Conservation (phyloP, 352 stramenopile species). For the Phytophthora cryptogea region DNA sequence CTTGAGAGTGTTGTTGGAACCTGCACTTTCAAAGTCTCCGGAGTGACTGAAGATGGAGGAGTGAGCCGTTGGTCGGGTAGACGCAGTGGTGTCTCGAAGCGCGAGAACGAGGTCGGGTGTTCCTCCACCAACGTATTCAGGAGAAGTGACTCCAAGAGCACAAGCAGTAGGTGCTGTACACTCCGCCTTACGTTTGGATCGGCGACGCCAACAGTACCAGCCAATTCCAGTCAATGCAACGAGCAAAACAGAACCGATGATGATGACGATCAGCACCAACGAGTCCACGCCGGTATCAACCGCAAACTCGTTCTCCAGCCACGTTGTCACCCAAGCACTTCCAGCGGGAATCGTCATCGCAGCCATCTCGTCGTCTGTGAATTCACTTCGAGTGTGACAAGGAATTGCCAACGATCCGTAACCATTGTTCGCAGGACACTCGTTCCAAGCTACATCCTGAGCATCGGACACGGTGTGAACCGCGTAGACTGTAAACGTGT, state of each 20-base stretch:
- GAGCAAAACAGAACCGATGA: constrained; percentile 7
- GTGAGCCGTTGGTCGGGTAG: constrained; percentile 9
- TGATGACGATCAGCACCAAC: constrained; percentile 16
- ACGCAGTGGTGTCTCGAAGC: neutral
- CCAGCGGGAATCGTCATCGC: constrained; percentile 10
- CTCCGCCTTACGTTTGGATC: neutral
- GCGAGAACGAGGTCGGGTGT: neutral
- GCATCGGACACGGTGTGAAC: constrained; percentile 21
- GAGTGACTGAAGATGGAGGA: constrained; percentile 10
- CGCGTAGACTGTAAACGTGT: constrained; percentile 23
- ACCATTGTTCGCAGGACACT: constrained; percentile 20
- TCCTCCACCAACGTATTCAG: constrained; percentile 2
- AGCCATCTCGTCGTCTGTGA: constrained; percentile 8
- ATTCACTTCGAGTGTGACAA: constrained; percentile 14
- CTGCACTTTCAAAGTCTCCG: constrained; percentile 14
- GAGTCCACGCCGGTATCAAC: constrained; percentile 5
- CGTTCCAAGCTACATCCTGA: constrained; percentile 13
- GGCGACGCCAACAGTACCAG: constrained; percentile 12
- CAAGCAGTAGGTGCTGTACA: neutral
- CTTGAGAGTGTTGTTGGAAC: constrained; percentile 26
- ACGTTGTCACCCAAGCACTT: constrained; percentile 20
- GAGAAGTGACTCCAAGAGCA: constrained; percentile 2
- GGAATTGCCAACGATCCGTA: constrained; percentile 27
- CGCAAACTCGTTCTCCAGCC: constrained; percentile 18
- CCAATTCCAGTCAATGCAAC: neutral